Base-by-base conservation (phyloP, 352 stramenopile genomes). In the Vaucheria bursata region DNA sequence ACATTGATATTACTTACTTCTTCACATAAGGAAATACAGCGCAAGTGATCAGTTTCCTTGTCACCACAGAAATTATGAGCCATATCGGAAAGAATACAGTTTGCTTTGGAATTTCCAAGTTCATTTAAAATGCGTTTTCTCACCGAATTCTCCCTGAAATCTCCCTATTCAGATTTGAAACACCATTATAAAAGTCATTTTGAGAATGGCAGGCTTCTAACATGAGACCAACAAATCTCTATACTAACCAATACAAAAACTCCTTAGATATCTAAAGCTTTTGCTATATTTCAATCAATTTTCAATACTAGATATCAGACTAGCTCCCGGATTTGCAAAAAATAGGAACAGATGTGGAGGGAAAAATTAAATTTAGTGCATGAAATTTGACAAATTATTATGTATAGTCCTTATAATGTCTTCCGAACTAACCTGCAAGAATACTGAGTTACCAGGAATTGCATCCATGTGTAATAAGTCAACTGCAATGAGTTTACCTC, bases 21-120 rank as follows among this genome's bases (percentile, higher is more conserved):
- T 69, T 69, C 59, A 18, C 59, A 69, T 29, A 69, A 29, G 5
- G 59, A 69, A 29, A 69, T 4, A 38, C 59, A 69, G 59, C 59
- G 59, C 18, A 69, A 69, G 18, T 69, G 59, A 29, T 69, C 59
- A 34, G 59, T 18, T 29, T 69, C 59, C 18, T 69, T 69, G 4
- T 69, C 59, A 8, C 59, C 59, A 18, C 4, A 69, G 18, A 69
- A 69, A 29, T 18, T 18, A 38, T 6, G 59, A 6, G 59, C 59
- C 59, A 69, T 69, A 38, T 69, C 59, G 5, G 59, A 69, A 6
- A 69, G 59, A 5, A 69, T 29, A 38, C 29, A 34, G 18, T 69
- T 29, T 38, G 59, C 59, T 34, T 6, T 29, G 59, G 6, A 6
- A 8, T 29, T 29, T 29, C 18, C 6, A 6, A 69, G 59, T 38